phyloP scores from a whole-genome alignment of 441 rosid genomes.

The Brassica balearica region DNA sequence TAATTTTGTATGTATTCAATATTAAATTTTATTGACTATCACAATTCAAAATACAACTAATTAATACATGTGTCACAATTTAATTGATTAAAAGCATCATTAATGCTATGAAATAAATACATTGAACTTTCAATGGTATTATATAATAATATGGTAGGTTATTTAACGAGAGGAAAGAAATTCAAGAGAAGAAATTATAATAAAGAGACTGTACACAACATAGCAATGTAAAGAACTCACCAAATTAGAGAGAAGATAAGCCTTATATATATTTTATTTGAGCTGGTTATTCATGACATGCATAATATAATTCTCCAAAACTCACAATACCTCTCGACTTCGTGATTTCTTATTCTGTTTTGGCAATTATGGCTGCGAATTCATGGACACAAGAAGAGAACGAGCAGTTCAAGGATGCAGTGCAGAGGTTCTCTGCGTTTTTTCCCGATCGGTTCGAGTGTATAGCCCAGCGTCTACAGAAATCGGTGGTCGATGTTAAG shows the following conservation, averaged over 20 bases:
- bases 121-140: neutral
- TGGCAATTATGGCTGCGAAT: conserved; percentile 14
- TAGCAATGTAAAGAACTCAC: neutral
- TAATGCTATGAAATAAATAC: neutral
- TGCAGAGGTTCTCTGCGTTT: neutral
- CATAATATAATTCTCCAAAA: neutral
- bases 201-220: neutral
- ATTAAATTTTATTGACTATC: neutral
- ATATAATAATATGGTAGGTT: neutral
- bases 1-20: neutral
- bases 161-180: neutral
- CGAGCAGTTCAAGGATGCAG: neutral
- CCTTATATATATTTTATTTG: neutral
- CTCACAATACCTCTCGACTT: neutral
- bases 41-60: neutral
- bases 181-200: neutral
- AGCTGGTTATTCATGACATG: neutral
- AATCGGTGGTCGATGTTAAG: conserved; percentile 14
- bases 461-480: neutral
- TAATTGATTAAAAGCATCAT: neutral
- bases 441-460: neutral
- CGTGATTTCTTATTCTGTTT: neutral
- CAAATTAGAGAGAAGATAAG: neutral
- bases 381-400: conserved; percentile 33
- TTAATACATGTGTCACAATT: neutral